Percentiles rank a stretch among this genome's conserved stretches.
Conservation (phyloP, 2,329 filamentous ascomycete species). For the Aspergillus novoparasiticus region DNA sequence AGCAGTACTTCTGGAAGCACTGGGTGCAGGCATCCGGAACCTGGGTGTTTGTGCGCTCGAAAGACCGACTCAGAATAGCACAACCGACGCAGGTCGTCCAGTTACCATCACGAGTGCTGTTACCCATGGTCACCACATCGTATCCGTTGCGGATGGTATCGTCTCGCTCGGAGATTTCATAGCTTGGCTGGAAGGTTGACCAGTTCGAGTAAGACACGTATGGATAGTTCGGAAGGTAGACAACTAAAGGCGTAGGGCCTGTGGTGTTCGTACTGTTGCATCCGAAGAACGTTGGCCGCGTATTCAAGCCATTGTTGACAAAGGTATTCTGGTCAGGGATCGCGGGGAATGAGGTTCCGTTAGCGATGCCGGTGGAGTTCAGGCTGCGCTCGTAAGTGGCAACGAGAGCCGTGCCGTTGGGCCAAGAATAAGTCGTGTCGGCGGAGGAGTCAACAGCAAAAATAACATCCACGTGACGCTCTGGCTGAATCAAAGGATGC, state of each 20-base stretch:
- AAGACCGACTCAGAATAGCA: conserved; percentile 74
- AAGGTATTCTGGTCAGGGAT: conserved; percentile 75
- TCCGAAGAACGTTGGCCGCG: conserved; percentile 74
- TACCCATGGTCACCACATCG: conserved; percentile 77
- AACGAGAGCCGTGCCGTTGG: conserved; percentile 72
- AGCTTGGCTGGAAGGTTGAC: conserved; percentile 70
- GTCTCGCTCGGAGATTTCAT: conserved; percentile 68
- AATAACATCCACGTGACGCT: conserved; percentile 71
- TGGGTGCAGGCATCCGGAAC: conserved; percentile 69
- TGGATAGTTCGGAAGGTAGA: conserved; percentile 87
- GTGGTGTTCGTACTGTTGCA: conserved; percentile 68
- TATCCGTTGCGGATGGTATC: conserved; percentile 84
- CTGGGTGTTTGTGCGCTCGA: conserved; percentile 66
- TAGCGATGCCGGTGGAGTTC: conserved; percentile 55
- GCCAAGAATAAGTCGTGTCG: conserved; percentile 68
- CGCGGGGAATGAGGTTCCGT: conserved; percentile 68
- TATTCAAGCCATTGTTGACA: conserved; percentile 72
- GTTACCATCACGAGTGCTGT: conserved; percentile 68
- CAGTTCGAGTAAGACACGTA: conserved; percentile 76
- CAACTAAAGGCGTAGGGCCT: conserved; percentile 63
- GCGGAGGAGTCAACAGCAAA: conserved; percentile 76
- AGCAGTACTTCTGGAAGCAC: conserved; percentile 84
- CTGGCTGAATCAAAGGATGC: conserved; percentile 71
- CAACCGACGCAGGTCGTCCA: conserved; percentile 85
- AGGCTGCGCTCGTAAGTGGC: conserved; percentile 69